These are phyloP conservation scores for Lasiosphaeria hispida DNA, from an alignment of 495 filamentous ascomycete species.

Conservation along the genomic window DNA sequence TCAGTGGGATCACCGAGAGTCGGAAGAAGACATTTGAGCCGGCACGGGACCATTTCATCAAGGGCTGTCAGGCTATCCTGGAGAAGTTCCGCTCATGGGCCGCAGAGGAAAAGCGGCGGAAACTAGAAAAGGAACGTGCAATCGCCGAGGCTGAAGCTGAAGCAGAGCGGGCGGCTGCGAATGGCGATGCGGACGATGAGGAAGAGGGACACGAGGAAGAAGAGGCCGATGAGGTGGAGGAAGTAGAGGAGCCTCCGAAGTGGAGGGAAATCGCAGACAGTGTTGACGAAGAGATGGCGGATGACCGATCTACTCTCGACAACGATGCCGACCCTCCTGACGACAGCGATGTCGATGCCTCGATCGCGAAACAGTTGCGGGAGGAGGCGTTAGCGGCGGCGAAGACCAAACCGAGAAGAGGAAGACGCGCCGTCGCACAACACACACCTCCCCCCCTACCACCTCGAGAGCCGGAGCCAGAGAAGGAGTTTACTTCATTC, in stretches of 20 bases:
- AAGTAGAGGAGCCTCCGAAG: conserved; percentile 22
- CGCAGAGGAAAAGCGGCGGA: conserved; percentile 82
- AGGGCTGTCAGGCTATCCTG: conserved; percentile 72
- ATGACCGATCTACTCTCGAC: conserved; percentile 25
- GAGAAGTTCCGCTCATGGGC: conserved; percentile 87
- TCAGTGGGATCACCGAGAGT: conserved; percentile 77
- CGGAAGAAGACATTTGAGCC: conserved; percentile 83
- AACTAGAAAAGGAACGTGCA: conserved; percentile 62
- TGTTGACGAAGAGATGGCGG: conserved; percentile 21
- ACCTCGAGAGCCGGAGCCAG: conserved; percentile 33
- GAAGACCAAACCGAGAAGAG: conserved; percentile 16
- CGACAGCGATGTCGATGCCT: conserved; percentile 68
- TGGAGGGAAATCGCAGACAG: conserved; percentile 22
- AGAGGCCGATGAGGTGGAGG: conserved; percentile 31
- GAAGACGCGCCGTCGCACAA: conserved; percentile 7
- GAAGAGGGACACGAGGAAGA: conserved; percentile 18
- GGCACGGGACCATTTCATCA: conserved; percentile 78
- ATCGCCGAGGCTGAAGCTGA: conserved; percentile 45
- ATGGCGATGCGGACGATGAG: conserved; percentile 9
- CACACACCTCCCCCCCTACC: conserved; percentile 15
- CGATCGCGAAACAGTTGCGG: conserved; percentile 68
- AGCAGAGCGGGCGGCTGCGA: conserved; percentile 26
- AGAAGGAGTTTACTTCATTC: conserved; percentile 80
- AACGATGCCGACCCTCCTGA: conserved; percentile 29
- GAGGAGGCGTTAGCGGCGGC: conserved; percentile 59